Evolutionary conservation across 768 basidiomycete species (phyloP), one percentile per base, ranked within the genome.

Genomic region (Lanmaoa rubissima): DNA sequence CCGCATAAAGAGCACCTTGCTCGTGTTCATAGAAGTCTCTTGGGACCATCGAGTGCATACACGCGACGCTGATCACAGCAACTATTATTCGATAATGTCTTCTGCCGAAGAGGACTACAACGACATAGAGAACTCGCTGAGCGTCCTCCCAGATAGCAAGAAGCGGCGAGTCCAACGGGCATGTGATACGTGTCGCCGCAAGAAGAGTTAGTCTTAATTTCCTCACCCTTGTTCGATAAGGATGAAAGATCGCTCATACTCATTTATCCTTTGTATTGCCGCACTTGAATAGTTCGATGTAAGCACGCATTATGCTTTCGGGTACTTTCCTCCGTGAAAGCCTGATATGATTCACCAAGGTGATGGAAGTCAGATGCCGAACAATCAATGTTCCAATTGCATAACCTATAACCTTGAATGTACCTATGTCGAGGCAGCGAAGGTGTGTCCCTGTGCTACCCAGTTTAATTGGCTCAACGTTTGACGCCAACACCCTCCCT

Each of bases 151-250:
- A 4, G 75, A 73, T 19, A 69, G 71, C 19, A 91, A 92, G 77
- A 90, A 88, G 68, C 74, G 89, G 39, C 78, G 84, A 59, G 80
- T 91, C 32, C 87, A 90, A 70, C 74, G 90, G 31, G 90, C 90
- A 8, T 94, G 92, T 66, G 91, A 93, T 65, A 80, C 85, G 0
- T 94, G 92, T 67, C 78, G 92, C 38, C 77, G 89, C 55, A 93
- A 92, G 78, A 94, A 94, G 75, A 85, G 90, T 87, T 55, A 59
- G 82, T 72, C 32, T 16, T 12, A 8, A 47, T 14, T 48, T 55
- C 34, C 5, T n/a, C 51, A 47, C 41, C 21, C 24, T 42, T 26
- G 10, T 24, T 39, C n/a, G 14, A 24, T 36, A 19, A 2, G 7
- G 16, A n/a, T 31, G 5, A 21, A 21, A 10, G 44, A 44, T 61